Percentiles rank a stretch among this genome's conserved stretches.
These are phyloP conservation scores for Ceratorhiza oryzae-sativae DNA, from an alignment of 1,284 basidiomycete species.

Conservation along the genomic window DNA sequence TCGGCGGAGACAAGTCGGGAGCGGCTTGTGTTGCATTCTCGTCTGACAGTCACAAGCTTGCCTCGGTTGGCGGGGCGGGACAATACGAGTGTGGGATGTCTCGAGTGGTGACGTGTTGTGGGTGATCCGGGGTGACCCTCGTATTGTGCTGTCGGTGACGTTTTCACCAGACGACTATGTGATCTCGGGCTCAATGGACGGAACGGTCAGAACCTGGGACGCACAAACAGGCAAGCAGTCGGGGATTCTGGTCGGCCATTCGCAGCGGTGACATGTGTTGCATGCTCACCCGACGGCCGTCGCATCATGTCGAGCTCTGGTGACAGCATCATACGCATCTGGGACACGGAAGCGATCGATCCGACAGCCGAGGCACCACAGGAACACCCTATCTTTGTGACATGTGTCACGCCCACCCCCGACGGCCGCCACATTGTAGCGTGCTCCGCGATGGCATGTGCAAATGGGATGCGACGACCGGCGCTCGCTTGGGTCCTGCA, in stretches of 20 bases:
- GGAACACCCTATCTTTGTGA: not conserved
- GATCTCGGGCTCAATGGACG: constrained; percentile 34
- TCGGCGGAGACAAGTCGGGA: not conserved
- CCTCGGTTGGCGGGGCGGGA: not conserved
- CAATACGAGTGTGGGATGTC: constrained; percentile 22
- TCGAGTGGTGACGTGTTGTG: not conserved
- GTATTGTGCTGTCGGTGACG: constrained; percentile 50
- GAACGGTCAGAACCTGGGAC: constrained; percentile 32
- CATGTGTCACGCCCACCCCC: constrained; percentile 23
- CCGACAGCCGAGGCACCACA: constrained; percentile 8
- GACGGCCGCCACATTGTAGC: constrained; percentile 17
- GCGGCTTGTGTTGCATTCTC: constrained; percentile 1
- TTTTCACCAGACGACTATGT: constrained; percentile 51
- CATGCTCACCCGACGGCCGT: constrained; percentile 35
- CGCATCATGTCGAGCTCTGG: constrained; percentile 22
- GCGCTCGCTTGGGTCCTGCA: not conserved
- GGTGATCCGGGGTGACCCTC: constrained; percentile 6
- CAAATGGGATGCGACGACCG: constrained; percentile 33
- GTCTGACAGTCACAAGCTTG: constrained; percentile 8
- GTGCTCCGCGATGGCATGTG: constrained; percentile 31
- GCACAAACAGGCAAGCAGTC: not conserved
- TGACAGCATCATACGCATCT: constrained; percentile 45
- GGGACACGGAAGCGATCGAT: constrained; percentile 49
- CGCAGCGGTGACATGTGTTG: not conserved
- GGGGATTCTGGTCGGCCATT: not conserved